A percentile compares a stretch with the other conserved stretches of the same genome.
phyloP scores from a whole-genome alignment of 1,139 yeast species.

The Casaregolazyma suthepensis region DNA sequence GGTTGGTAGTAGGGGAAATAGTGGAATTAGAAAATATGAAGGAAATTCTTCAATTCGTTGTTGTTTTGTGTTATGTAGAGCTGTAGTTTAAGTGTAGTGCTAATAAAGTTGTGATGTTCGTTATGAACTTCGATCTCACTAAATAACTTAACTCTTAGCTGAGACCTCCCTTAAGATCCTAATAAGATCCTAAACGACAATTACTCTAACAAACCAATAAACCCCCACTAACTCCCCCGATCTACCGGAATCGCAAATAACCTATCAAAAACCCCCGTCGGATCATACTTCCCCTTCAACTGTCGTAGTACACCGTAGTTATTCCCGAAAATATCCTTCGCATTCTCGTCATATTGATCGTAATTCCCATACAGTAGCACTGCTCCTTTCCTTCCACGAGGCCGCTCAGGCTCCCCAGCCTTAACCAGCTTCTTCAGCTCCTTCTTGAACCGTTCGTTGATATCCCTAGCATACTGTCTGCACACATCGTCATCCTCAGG shows the following conservation, averaged over 20 bases:
- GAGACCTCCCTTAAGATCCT: no score
- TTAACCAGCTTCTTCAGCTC: not conserved
- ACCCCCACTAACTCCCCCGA: constrained; percentile 10
- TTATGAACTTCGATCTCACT: no score
- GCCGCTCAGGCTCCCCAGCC: not conserved
- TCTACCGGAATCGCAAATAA: not conserved
- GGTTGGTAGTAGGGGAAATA: no score
- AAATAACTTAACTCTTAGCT: no score
- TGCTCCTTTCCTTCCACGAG: not conserved
- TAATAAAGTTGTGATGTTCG: no score
- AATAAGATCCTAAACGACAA: no score
- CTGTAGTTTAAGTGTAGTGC: no score
- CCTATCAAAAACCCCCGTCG: not conserved
- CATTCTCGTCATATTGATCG: not conserved
- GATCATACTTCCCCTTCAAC: not conserved
- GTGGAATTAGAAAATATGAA: not conserved
- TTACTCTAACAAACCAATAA: not conserved
- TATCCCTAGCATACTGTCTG: not conserved
- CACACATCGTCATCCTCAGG: not conserved
- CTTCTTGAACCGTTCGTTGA: not conserved
- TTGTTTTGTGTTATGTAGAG: not conserved
- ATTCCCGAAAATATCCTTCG: not conserved
- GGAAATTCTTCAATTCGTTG: not conserved
- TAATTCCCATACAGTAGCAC: not conserved
- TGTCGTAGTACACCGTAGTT: not conserved